Conservation (phyloP, 805 yeast species). For the Scheffersomyces lignosus region DNA sequence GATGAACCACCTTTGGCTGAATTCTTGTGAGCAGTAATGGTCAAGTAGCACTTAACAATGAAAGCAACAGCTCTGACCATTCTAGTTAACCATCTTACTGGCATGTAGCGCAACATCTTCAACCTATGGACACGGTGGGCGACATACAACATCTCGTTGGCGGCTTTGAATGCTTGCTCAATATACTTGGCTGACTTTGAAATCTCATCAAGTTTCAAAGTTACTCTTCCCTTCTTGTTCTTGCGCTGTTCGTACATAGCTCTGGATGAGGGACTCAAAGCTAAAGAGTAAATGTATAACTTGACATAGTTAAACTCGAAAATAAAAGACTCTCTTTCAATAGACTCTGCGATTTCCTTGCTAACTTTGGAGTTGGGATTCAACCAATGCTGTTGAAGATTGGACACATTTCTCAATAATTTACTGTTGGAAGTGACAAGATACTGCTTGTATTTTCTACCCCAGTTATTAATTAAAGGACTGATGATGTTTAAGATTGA, state of each 20-base stretch:
- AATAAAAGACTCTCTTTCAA: conserved; percentile 70
- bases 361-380: conserved; percentile 35
- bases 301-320: conserved; percentile 86
- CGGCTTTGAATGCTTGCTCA: conserved; percentile 79
- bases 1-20: conserved; percentile 18
- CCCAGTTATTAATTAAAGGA: conserved; percentile 81
- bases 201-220: conserved; percentile 64
- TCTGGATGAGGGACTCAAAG: conserved; percentile 50
- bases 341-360: conserved; percentile 37
- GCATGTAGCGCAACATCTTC: conserved; percentile 70
- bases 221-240: conserved; percentile 17
- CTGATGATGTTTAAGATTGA: conserved; percentile 70
- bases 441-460: conserved; percentile 56
- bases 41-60: conserved; percentile 79
- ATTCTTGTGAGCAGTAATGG: conserved; percentile 51
- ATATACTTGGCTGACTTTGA: conserved; percentile 74
- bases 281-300: conserved; percentile 79
- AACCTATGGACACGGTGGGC: conserved; percentile 69
- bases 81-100: conserved; percentile 89
- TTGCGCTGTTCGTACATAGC: conserved; percentile 14
- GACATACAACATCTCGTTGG: conserved; percentile 72
- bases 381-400: conserved; percentile 20
- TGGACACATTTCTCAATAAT: conserved; percentile 27
- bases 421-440: conserved; percentile 40
- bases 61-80: conserved; percentile 88